These are phyloP conservation scores for Sclerotinia sclerotiorum DNA, from an alignment of 2,329 filamentous ascomycete genomes.

Conservation along the genomic window DNA sequence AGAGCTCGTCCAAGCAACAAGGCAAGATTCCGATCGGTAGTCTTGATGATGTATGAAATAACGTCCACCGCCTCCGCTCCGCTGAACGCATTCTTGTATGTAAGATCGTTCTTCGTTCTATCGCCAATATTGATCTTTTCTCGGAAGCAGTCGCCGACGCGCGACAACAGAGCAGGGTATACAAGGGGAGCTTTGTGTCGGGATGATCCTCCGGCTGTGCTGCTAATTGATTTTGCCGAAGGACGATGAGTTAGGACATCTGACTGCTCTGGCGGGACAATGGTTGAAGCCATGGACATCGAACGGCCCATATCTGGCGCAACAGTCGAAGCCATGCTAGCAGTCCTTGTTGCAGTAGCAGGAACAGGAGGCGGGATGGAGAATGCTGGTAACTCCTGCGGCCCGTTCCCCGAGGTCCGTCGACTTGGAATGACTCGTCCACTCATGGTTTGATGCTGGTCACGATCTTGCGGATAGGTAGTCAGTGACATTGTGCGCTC, in stretches of 20 bases:
- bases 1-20: slow-evolving; percentile 85
- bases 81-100: slow-evolving; percentile 96
- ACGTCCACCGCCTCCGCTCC: slow-evolving; percentile 94
- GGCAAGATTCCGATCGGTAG: slow-evolving; percentile 91
- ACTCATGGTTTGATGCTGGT: slow-evolving; percentile 88
- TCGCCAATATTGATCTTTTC: slow-evolving; percentile 84
- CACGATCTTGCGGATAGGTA: slow-evolving; percentile 72
- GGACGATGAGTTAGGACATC: slow-evolving; percentile 52
- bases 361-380: slow-evolving; percentile 40
- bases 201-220: slow-evolving; percentile 32
- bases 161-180: slow-evolving; percentile 90
- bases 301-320: slow-evolving; percentile 56
- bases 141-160: slow-evolving; percentile 87
- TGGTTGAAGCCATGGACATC: slow-evolving; percentile 91
- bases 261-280: slow-evolving; percentile 61
- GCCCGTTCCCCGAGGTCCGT: slow-evolving; percentile 44
- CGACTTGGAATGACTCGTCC: slow-evolving; percentile 85
- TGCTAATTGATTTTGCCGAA: slow-evolving; percentile 48
- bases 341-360: slow-evolving; percentile 56
- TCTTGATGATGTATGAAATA: slow-evolving; percentile 94
- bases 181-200: slow-evolving; percentile 70
- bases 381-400: slow-evolving; percentile 36
- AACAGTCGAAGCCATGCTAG: slow-evolving; percentile 55
- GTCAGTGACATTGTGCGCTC: slow-evolving; percentile 97
- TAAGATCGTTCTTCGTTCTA: slow-evolving; percentile 91